phyloP scores from a whole-genome alignment of 192 early-diverging fungal genomes.

The Kickxella alabastrina region DNA sequence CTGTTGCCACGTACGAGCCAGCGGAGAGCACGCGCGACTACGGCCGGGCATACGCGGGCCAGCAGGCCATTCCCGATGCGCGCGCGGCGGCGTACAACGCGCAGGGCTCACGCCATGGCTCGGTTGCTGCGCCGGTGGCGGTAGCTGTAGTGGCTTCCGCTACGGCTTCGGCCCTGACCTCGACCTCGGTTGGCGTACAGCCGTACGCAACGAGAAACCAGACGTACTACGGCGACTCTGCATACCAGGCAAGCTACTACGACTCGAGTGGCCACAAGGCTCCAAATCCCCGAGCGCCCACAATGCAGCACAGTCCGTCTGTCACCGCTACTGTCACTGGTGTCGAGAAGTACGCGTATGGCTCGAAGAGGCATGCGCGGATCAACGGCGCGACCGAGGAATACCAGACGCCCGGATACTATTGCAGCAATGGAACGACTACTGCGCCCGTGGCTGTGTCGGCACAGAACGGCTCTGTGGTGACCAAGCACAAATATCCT shows the following conservation, averaged over 20 bases:
- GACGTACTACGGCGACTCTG: neutral
- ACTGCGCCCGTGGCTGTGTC: too few relatives aligned
- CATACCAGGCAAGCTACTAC: conserved; percentile 1
- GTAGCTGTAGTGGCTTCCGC: neutral
- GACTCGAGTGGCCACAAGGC: neutral
- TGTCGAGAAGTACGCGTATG: too few relatives aligned
- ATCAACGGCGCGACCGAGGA: neutral
- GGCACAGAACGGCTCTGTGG: neutral
- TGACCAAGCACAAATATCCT: conserved; percentile 6
- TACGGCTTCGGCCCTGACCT: neutral
- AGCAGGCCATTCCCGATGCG: conserved; percentile 1
- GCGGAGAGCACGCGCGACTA: too few relatives aligned
- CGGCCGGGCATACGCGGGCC: neutral
- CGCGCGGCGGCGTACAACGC: conserved; percentile 2
- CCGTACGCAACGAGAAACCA: too few relatives aligned
- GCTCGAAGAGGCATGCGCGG: neutral
- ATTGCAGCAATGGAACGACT: neutral
- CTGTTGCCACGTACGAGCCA: too few relatives aligned
- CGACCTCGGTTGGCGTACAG: too few relatives aligned
- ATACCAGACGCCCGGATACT: neutral
- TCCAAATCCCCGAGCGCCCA: neutral
- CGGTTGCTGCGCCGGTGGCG: neutral
- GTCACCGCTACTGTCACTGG: neutral
- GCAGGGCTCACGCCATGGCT: neutral
- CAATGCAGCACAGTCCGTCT: neutral